phyloP scores from a whole-genome alignment of 1,284 basidiomycete genomes.

The Ganoderma leucocontextum region DNA sequence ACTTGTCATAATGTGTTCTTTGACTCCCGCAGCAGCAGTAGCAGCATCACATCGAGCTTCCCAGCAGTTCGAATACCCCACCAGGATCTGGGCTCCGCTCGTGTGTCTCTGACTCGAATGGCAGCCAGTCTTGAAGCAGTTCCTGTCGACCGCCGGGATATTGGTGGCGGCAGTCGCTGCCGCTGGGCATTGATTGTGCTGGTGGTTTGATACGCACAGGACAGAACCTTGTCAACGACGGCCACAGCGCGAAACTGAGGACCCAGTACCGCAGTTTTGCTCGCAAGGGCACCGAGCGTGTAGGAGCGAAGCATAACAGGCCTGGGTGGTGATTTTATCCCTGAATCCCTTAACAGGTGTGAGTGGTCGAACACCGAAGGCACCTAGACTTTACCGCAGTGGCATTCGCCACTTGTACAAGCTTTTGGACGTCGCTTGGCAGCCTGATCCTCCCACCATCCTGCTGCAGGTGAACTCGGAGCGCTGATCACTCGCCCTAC shows the following conservation, averaged over 20 bases:
- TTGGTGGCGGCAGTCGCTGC: not conserved
- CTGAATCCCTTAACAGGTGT: not conserved
- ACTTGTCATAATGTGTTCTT: not conserved
- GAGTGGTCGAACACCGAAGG: not conserved
- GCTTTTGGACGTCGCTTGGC: not conserved
- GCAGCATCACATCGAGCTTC: not conserved
- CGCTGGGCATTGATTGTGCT: slow-evolving; percentile 19
- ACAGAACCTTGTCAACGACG: not conserved
- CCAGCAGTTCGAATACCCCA: not conserved
- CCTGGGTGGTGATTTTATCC: not conserved
- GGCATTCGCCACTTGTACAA: slow-evolving; percentile 1
- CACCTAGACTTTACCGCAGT: not conserved
- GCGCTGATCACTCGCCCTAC: not conserved
- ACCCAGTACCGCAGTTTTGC: not conserved
- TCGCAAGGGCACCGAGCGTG: not conserved
- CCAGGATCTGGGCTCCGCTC: not conserved
- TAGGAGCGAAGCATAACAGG: not conserved
- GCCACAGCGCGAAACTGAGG: not conserved
- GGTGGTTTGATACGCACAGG: slow-evolving; percentile 21
- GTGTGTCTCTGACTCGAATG: not conserved
- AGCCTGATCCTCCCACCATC: not conserved
- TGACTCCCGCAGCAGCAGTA: not conserved
- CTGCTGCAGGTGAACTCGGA: not conserved
- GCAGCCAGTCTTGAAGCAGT: not conserved
- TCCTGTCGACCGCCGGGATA: slow-evolving; percentile 2